A percentile compares a stretch with the other conserved stretches of the same genome.
Conservation (phyloP, 331 rosid genomes). For the Malus hybrid region DNA sequence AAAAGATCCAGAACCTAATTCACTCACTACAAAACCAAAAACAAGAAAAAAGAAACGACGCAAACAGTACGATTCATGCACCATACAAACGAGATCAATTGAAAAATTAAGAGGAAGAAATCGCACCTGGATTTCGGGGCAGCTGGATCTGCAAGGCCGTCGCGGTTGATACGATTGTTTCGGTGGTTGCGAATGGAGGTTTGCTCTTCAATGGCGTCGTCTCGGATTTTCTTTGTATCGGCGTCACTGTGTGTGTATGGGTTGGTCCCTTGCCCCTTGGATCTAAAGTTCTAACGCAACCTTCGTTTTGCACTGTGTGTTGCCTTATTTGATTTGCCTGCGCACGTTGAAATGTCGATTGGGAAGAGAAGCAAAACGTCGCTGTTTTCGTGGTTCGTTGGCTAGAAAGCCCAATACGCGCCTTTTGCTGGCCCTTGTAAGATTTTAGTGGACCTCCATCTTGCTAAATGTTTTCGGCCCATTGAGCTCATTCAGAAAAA, state of each 20-base stretch:
- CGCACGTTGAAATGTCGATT: constrained; percentile 1
- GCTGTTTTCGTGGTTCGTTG: neutral
- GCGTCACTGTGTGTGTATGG: neutral
- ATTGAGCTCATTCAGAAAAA: neutral
- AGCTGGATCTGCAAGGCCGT: neutral
- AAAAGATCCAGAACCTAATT: neutral
- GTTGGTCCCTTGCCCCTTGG: constrained; percentile 6
- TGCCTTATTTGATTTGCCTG: neutral
- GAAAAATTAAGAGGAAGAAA: neutral
- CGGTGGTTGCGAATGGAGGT: neutral
- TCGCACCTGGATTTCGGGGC: constrained; percentile 9
- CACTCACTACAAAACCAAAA: neutral
- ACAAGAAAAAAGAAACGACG: neutral
- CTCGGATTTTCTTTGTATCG: neutral
- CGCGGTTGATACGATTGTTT: neutral
- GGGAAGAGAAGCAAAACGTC: neutral
- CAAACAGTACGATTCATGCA: neutral
- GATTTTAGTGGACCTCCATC: neutral
- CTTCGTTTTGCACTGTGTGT: neutral
- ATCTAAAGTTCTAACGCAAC: constrained; percentile 30
- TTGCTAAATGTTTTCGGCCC: neutral
- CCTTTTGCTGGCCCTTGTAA: neutral
- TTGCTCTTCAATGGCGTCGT: neutral
- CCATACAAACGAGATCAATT: neutral
- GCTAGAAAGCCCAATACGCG: neutral